Percentiles rank a stretch among this genome's conserved stretches.
Conservation (phyloP, 345 rosid species). For the Arabidopsis suecica region DNA sequence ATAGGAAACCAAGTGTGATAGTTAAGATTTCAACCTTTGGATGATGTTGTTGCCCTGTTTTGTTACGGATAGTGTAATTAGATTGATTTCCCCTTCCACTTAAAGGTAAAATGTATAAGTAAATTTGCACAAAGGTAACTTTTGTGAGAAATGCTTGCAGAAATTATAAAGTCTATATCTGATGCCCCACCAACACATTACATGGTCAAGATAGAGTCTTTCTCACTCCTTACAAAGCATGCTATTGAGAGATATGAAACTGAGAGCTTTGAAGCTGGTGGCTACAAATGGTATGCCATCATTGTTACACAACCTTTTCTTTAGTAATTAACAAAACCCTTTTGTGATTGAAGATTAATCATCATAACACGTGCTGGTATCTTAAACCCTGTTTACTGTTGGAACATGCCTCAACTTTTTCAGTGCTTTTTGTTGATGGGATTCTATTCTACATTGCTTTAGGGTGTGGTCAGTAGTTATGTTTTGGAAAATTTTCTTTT, state of each 20-base stretch:
- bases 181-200: conserved; percentile 62
- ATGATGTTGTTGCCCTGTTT: neutral
- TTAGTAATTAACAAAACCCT: neutral
- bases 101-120: neutral
- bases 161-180: conserved; percentile 49
- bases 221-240: conserved; percentile 54
- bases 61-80: neutral
- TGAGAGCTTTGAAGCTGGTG: conserved; percentile 66
- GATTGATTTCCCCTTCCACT: neutral
- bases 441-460: neutral
- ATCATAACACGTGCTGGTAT: conserved; percentile 26
- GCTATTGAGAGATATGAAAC: conserved; percentile 64
- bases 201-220: conserved; percentile 54
- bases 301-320: conserved; percentile 7
- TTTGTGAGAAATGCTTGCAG: conserved; percentile 42
- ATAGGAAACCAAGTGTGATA: neutral
- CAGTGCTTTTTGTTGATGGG: neutral
- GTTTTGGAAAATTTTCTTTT: conserved; percentile 12
- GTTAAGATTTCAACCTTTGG: neutral
- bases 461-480: conserved; percentile 3
- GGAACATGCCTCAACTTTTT: conserved; percentile 19
- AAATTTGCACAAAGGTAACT: neutral
- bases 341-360: neutral
- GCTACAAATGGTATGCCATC: conserved; percentile 65
- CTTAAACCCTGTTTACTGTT: conserved; percentile 1